Conservation (phyloP, 805 yeast species). For the Zygoascus ofunaensis region DNA sequence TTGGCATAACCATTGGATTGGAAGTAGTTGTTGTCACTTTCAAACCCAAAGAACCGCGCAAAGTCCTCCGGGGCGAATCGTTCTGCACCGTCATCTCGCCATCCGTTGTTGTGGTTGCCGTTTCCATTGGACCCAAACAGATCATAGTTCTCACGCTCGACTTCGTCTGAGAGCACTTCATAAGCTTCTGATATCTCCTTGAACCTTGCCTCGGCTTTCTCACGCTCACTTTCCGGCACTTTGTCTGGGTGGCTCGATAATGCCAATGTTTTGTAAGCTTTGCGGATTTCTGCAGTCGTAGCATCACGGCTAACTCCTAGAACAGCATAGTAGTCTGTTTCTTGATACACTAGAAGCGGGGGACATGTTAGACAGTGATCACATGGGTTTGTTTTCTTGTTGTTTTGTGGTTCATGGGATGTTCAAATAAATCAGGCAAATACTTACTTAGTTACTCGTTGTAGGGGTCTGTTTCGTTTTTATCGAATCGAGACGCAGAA, state of each 20-base stretch:
- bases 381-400: too few species aligned
- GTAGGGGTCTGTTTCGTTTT: too few species aligned
- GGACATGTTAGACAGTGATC: too few species aligned
- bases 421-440: too few species aligned
- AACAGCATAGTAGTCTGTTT: conserved; percentile 44
- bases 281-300: conserved; percentile 60
- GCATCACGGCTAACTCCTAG: conserved; percentile 64
- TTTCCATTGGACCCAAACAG: conserved; percentile 25
- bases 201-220: conserved; percentile 64
- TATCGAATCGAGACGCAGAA: too few species aligned
- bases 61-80: conserved; percentile 63
- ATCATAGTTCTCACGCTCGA: conserved; percentile 29
- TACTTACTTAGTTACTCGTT: too few species aligned
- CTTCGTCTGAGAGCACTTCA: conserved; percentile 64
- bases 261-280: conserved; percentile 80
- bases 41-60: conserved; percentile 48
- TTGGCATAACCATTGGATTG: conserved; percentile 5
- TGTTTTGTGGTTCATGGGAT: too few species aligned
- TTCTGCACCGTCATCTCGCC: conserved; percentile 25
- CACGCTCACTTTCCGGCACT: conserved; percentile 56
- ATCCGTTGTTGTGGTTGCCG: conserved; percentile 24
- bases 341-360: not conserved
- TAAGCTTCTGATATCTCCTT: conserved; percentile 83
- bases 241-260: conserved; percentile 85
- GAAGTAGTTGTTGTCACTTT: not conserved